phyloP scores from a whole-genome alignment of 345 rosid genomes.

The Dovyalis caffra region DNA sequence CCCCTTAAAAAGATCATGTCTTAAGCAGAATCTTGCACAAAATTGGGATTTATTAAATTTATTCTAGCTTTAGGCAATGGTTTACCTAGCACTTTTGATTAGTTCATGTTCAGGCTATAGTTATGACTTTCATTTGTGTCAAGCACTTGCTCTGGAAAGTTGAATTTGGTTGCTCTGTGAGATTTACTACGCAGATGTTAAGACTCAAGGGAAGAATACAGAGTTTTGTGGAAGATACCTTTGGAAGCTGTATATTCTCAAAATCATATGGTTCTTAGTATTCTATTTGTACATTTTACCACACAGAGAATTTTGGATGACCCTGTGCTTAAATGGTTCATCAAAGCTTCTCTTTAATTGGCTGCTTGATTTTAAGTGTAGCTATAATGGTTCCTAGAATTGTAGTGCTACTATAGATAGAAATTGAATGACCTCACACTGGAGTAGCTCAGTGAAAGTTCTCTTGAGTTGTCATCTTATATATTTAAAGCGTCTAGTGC shows the following conservation, averaged over 20 bases:
- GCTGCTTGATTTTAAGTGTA: neutral
- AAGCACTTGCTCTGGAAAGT: neutral
- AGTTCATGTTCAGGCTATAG: neutral
- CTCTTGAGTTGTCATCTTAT: neutral
- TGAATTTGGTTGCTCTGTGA: neutral
- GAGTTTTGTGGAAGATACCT: neutral
- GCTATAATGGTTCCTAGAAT: neutral
- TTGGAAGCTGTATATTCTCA: neutral
- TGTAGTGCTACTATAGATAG: neutral
- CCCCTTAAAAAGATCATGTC: neutral
- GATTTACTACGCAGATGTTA: neutral
- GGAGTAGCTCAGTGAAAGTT: neutral
- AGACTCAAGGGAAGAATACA: neutral
- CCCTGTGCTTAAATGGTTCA: neutral
- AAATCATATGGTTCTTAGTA: neutral
- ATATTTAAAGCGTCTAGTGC: neutral
- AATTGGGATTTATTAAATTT: neutral
- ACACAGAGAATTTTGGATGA: neutral
- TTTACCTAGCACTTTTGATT: neutral
- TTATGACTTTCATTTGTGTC: neutral
- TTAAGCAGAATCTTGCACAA: neutral
- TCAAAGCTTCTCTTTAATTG: neutral
- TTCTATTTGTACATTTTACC: neutral
- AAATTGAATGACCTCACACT: neutral
- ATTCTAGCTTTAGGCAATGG: neutral